Evolutionary conservation across 2,329 filamentous ascomycete genomes (phyloP).

Genomic region (Bipolaris cookei): DNA sequence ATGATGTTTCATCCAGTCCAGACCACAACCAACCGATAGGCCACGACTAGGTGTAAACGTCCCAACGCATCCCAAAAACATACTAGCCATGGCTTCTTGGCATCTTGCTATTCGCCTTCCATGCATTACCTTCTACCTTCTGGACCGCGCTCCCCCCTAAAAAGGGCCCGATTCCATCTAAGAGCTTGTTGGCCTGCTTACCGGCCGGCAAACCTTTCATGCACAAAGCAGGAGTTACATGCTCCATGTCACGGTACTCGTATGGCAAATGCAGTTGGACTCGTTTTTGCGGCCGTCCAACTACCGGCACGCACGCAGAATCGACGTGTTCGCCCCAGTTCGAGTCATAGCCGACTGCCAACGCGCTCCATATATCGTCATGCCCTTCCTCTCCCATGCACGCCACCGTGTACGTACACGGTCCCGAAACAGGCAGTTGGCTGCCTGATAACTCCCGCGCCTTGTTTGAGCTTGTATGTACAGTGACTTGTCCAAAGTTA

Average conservation of each 20-base stretch:
- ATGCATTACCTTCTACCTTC: not conserved
- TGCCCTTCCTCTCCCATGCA: not conserved
- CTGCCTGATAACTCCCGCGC: not conserved
- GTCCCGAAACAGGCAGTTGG: not conserved
- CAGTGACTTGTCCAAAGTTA: no score
- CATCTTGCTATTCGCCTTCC: not conserved
- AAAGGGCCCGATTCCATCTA: no score
- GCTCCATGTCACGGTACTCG: not conserved
- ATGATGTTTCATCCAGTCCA: conserved; percentile 3
- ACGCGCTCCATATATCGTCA: not conserved
- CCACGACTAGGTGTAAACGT: not conserved
- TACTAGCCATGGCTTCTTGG: conserved; percentile 2
- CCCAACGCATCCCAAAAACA: not conserved
- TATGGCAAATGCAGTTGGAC: no score
- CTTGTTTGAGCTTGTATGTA: not conserved
- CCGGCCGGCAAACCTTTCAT: not conserved
- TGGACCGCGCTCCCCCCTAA: no score
- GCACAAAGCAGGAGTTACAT: not conserved
- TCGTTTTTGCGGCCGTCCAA: no score
- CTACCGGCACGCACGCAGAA: no score
- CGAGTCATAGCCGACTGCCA: not conserved
- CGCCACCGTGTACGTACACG: conserved; percentile 1
- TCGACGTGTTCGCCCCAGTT: not conserved
- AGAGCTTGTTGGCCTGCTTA: not conserved
- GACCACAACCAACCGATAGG: not conserved